These are phyloP conservation scores for Mrakia gelida DNA, from an alignment of 768 basidiomycete species.

Conservation along the genomic window DNA sequence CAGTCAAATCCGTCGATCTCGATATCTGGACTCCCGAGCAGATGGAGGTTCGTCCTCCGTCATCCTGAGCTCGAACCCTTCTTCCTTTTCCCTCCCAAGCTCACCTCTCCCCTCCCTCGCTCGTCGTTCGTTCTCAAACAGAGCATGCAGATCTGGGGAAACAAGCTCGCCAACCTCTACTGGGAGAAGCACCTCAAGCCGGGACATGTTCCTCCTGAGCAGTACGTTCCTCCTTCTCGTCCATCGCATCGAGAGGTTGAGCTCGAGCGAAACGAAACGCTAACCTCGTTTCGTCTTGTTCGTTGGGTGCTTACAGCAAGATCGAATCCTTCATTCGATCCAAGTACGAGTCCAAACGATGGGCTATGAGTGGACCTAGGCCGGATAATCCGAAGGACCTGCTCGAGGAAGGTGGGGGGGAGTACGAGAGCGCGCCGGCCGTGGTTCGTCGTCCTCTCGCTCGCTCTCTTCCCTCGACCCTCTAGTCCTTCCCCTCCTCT, in stretches of 20 bases:
- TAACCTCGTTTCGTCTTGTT: not conserved
- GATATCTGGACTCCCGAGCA: conserved; percentile 98
- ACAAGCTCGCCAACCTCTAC: conserved; percentile 83
- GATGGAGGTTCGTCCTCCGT: conserved; percentile 64
- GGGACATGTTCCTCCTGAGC: conserved; percentile 88
- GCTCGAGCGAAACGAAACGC: not conserved
- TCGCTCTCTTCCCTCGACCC: not conserved
- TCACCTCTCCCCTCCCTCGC: conserved; percentile 49
- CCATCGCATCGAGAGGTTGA: not conserved
- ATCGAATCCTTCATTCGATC: conserved; percentile 96
- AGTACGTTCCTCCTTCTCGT: conserved; percentile 57
- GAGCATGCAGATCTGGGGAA: conserved; percentile 86
- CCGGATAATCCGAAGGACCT: conserved; percentile 76
- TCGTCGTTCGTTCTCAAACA: conserved; percentile 34
- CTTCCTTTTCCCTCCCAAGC: not conserved
- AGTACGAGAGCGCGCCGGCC: conserved; percentile 36
- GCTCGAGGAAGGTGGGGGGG: conserved; percentile 46
- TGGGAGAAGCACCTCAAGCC: conserved; percentile 94
- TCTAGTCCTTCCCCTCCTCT: not conserved
- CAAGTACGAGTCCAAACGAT: conserved; percentile 88
- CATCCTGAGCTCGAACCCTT: conserved; percentile 11
- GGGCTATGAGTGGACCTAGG: conserved; percentile 85
- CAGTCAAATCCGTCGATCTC: conserved; percentile 91
- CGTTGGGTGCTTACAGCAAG: conserved; percentile 59
- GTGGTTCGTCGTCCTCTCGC: not conserved